Base-by-base conservation (phyloP, 495 filamentous ascomycete genomes). In the Daldinia decipiens region DNA sequence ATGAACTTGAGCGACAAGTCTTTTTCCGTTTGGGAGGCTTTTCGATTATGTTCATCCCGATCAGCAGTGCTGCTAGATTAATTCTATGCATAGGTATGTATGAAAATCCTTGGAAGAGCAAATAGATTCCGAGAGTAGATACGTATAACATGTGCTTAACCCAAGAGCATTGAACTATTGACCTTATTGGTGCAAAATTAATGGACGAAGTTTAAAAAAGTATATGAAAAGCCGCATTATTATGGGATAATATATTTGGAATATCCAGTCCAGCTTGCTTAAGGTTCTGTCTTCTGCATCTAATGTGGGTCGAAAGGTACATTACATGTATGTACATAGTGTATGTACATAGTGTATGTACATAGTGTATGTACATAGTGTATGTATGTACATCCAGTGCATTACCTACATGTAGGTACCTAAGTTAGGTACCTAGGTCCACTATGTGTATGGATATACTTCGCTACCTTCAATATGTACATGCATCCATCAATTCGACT, bases 201-300 rank as follows among this genome's bases (percentile, higher is more conserved):
- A 24, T 9, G 17, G 26, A 38, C 54, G 4, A 36, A 21, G 32
- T 32, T 7, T n/a, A n/a, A 32, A 38, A 36, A 36, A 27, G 32
- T 57, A 57, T 36, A 39, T 21, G 1, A 24, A 27, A 67, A 55
- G 26, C 45, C 36, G 34, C 53, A 39, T 36, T 51, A 15, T 29
- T 59, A 61, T 43, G 7, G 19, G 29, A 21, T 39, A 29, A 21
- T 59, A 59, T 36, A 70, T 70, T 70, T 70, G 68, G 68, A 70
- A 70, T 70, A 70, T 56, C 45, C 40, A 59, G 36, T 52, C 47
- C 3, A 24, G 21, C 21, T 24, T 24, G 21, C 21, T 2, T 24
- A n/a, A n/a, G n/a, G n/a, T 24, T 24, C 21, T 24, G 31, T 34
- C 45, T 21, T 52, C 38, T 52, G 29, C 45, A 36, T 36, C 5